Evolutionary conservation across 2,329 filamentous ascomycete genomes (phyloP).

Genomic region (Penicillium palitans): DNA sequence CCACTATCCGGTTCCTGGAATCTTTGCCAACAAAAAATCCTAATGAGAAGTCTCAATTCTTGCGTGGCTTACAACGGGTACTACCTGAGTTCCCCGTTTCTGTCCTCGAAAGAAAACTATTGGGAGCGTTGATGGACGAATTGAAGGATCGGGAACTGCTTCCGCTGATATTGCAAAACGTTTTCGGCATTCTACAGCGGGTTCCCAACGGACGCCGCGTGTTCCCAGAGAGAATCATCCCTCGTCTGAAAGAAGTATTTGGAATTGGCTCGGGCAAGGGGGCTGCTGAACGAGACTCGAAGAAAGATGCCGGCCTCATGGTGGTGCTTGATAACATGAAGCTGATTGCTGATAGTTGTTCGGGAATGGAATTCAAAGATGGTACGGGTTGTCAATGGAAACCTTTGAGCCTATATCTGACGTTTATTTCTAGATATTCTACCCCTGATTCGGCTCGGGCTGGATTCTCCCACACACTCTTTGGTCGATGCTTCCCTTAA

Average conservation of each 20-base stretch:
- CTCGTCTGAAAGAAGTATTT: slow-evolving; percentile 80
- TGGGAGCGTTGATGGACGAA: slow-evolving; percentile 87
- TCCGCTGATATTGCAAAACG: slow-evolving; percentile 81
- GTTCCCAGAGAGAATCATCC: slow-evolving; percentile 84
- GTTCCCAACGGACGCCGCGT: slow-evolving; percentile 74
- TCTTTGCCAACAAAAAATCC: slow-evolving; percentile 87
- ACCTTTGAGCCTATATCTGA: slow-evolving; percentile 23
- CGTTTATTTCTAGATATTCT: slow-evolving; percentile 66
- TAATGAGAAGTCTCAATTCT: slow-evolving; percentile 86
- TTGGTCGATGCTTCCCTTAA: slow-evolving; percentile 83
- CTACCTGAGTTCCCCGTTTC: slow-evolving; percentile 89
- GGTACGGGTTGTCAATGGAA: slow-evolving; percentile 52
- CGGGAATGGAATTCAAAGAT: slow-evolving; percentile 92
- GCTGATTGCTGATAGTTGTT: slow-evolving; percentile 74
- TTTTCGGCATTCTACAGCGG: slow-evolving; percentile 83
- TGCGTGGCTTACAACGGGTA: slow-evolving; percentile 83
- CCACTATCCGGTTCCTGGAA: slow-evolving; percentile 93
- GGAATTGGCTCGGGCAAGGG: slow-evolving; percentile 53
- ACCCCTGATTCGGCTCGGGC: slow-evolving; percentile 76
- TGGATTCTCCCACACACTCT: slow-evolving; percentile 86
- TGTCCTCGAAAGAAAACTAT: slow-evolving; percentile 90
- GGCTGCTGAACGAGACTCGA: slow-evolving; percentile 70
- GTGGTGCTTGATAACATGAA: slow-evolving; percentile 82
- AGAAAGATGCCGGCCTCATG: slow-evolving; percentile 87
- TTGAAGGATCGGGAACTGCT: slow-evolving; percentile 88